Conservation (phyloP, 306 rosid species). For the Neltuma alba region DNA sequence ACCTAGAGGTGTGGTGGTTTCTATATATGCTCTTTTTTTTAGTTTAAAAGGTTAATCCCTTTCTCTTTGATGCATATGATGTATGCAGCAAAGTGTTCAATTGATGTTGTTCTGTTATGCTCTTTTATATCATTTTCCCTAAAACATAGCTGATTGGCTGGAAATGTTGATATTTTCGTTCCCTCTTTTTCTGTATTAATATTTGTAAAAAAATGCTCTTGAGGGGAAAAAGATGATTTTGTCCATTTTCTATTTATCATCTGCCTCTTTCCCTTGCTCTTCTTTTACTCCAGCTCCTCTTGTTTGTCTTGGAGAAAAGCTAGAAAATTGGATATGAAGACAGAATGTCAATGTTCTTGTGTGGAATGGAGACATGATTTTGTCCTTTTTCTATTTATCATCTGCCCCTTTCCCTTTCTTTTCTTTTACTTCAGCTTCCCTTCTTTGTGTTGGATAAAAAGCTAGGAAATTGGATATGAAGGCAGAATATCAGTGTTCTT, state of each 20-base stretch:
- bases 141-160: neutral
- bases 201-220: neutral
- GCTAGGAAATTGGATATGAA: too few relatives aligned
- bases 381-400: too few relatives aligned
- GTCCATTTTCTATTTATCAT: neutral
- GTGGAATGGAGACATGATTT: too few relatives aligned
- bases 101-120: neutral
- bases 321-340: too few relatives aligned
- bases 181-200: neutral
- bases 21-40: constrained; percentile 4
- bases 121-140: constrained; percentile 5
- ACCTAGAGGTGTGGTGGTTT: constrained; percentile 60
- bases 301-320: too few relatives aligned
- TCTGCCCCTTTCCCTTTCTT: too few relatives aligned
- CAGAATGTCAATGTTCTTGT: too few relatives aligned
- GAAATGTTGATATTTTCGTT: neutral
- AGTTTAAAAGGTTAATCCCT: neutral
- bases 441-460: neutral
- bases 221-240: constrained; percentile 14
- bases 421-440: constrained; percentile 26
- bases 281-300: too few relatives aligned
- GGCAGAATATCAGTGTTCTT: too few relatives aligned
- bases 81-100: constrained; percentile 8
- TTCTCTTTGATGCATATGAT: constrained; percentile 2
- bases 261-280: neutral